Evolutionary conservation across 139 green algal species (phyloP).

Genomic region (Dunaliella primolecta): DNA sequence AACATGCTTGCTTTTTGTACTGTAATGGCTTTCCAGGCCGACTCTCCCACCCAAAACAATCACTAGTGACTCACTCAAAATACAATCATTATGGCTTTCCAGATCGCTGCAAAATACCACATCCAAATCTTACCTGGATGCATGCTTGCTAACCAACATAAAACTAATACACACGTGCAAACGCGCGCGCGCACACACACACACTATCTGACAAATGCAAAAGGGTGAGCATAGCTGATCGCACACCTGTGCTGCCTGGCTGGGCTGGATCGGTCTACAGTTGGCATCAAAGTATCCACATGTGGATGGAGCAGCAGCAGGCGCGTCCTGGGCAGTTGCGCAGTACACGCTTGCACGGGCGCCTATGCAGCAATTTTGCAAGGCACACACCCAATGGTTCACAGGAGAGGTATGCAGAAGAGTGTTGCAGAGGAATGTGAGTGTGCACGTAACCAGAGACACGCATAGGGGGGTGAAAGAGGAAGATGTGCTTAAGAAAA

Average conservation of each 20-base stretch:
- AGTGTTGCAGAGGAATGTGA: not conserved
- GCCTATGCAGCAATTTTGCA: slow-evolving; percentile 19
- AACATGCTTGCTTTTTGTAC: too few species aligned
- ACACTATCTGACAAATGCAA: too few species aligned
- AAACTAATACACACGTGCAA: too few species aligned
- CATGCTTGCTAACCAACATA: too few species aligned
- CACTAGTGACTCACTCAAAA: too few species aligned
- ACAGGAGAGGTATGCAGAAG: not conserved
- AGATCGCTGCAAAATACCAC: too few species aligned
- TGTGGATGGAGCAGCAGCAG: slow-evolving; percentile 19
- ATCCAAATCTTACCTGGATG: too few species aligned
- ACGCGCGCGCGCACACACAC: too few species aligned
- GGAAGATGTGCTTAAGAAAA: not conserved
- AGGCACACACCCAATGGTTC: not conserved
- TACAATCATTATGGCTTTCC: too few species aligned
- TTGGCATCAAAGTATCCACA: slow-evolving; percentile 60
- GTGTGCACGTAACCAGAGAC: not conserved
- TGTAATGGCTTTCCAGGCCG: too few species aligned
- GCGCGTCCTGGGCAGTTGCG: slow-evolving; percentile 39
- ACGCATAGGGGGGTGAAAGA: not conserved
- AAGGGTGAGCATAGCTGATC: too few species aligned
- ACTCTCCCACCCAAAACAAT: too few species aligned
- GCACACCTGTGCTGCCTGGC: not conserved
- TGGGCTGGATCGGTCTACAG: slow-evolving; percentile 37
- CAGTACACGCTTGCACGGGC: slow-evolving; percentile 50